Base-by-base conservation (phyloP, 2,329 filamentous ascomycete species). In the Neonectria neomacrospora region DNA sequence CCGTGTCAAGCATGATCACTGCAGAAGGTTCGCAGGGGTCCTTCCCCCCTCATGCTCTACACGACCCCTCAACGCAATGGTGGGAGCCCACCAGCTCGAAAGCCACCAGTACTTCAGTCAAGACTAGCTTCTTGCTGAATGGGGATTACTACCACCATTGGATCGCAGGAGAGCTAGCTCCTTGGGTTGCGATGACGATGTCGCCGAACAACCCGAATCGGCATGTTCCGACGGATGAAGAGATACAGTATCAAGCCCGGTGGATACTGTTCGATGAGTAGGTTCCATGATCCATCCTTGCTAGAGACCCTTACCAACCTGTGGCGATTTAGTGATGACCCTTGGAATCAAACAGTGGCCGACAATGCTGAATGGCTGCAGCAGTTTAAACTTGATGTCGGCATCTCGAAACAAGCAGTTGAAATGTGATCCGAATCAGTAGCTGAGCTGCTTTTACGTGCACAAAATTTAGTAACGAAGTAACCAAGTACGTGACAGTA, bases 191-290 rank as follows among this genome's bases (percentile, higher is more conserved):
- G 22, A 48, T 54, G 28, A 67, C 62, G 7, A 67, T 67, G 62
- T 67, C 64, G 1, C 62, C 62, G 3, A 67, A 65, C 14, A 67
- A 67, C 1, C 64, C 64, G 10, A 65, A 41, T n/a, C 58, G 56
- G 22, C 64, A 67, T 50, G 34, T 67, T 7, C 64, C 64, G 1
- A 62, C 64, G 1, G 64, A 67, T 6, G 58, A 67, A 9, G 64
- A 67, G 47, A 34, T 67, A 26, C 64, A 61, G 12, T 54, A 67
- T 7, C 64, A 65, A 23, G 58, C 64, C 2, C 42, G 62, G 44
- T 67, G 58, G 55, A 65, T 67, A 22, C 32, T 41, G 9, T 62
- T 58, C 18, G 54, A 63, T 9, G 54, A 54, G 54, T 63, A 45
- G 7, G 60, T 54, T 18, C 2, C 1, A 12, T 32, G 23, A 6